phyloP scores from a whole-genome alignment of 495 filamentous ascomycete genomes.

The Talaromyces borbonicus region DNA sequence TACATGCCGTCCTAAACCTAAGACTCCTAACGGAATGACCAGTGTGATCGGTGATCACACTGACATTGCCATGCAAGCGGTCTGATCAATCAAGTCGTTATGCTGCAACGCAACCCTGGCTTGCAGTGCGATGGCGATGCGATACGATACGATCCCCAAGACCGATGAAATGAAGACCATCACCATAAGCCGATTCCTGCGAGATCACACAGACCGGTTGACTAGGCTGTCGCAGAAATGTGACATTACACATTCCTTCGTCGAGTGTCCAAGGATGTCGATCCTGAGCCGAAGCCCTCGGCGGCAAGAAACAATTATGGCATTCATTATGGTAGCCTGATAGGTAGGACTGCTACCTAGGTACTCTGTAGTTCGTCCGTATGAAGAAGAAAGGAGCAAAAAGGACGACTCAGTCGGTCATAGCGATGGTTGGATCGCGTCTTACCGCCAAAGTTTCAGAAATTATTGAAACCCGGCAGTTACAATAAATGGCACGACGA shows the following conservation, averaged over 20 bases:
- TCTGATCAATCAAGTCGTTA: conserved; percentile 5
- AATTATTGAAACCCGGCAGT: not conserved
- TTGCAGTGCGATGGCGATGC: no score
- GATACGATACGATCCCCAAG: no score
- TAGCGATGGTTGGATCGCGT: not conserved
- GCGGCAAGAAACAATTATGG: no score
- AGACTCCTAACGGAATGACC: no score
- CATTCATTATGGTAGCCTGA: no score
- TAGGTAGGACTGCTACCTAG: no score
- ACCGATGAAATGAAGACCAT: not conserved
- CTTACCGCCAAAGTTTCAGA: not conserved
- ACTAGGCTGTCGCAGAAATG: not conserved
- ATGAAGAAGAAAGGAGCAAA: not conserved
- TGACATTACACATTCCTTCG: not conserved
- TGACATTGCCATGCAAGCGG: not conserved
- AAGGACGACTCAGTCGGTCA: not conserved
- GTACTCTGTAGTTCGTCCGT: no score
- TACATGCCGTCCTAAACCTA: no score
- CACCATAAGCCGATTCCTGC: conserved; percentile 1
- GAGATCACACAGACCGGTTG: not conserved
- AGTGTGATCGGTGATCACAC: no score
- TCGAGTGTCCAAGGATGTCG: no score
- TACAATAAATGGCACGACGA: no score
- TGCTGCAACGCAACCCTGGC: not conserved
- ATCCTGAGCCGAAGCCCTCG: no score